Percentiles rank a stretch among this genome's conserved stretches.
phyloP scores from a whole-genome alignment of 192 early-diverging fungal genomes.

The Hyaloraphidium curvatum region DNA sequence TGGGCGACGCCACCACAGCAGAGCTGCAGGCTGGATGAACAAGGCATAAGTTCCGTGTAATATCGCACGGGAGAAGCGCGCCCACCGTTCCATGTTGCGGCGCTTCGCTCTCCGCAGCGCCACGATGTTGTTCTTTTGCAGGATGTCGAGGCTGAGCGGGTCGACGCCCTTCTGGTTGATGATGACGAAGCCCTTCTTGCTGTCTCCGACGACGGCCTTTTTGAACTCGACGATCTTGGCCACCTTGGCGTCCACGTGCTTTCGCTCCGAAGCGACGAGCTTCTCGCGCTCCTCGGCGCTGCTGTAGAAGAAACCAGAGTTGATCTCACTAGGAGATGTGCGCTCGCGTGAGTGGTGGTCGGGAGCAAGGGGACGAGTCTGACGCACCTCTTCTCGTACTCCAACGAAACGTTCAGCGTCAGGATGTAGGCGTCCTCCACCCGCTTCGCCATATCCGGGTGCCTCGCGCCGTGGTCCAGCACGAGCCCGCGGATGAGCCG shows the following conservation, averaged over 20 bases:
- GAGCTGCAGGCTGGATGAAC: constrained; percentile 47
- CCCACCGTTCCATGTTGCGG: constrained; percentile 91
- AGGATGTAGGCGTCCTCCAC: constrained; percentile 76
- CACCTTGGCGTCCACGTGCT: constrained; percentile 84
- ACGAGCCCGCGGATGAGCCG: constrained; percentile 83
- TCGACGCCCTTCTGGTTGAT: constrained; percentile 99
- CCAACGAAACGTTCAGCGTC: constrained; percentile 91
- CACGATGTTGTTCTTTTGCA: constrained; percentile 88
- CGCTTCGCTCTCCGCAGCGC: constrained; percentile 92
- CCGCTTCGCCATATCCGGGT: constrained; percentile 97
- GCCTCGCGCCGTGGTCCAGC: constrained; percentile 94
- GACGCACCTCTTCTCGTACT: constrained; percentile 88
- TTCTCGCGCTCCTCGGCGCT: constrained; percentile 96
- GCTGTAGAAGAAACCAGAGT: constrained; percentile 98
- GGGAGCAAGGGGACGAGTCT: neutral
- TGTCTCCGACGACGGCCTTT: constrained; percentile 74
- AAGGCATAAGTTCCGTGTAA: neutral
- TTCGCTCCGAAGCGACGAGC: constrained; percentile 90
- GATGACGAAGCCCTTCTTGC: constrained; percentile 77
- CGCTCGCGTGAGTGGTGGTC: neutral
- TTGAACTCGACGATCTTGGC: constrained; percentile 93
- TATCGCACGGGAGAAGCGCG: neutral
- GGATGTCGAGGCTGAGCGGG: constrained; percentile 84
- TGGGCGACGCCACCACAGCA: constrained; percentile 86
- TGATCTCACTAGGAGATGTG: constrained; percentile 48